A percentile compares a stretch with the other conserved stretches of the same genome.
Conservation (phyloP, 108 stramenopile genomes). For the Aurantiochytrium sp. region DNA sequence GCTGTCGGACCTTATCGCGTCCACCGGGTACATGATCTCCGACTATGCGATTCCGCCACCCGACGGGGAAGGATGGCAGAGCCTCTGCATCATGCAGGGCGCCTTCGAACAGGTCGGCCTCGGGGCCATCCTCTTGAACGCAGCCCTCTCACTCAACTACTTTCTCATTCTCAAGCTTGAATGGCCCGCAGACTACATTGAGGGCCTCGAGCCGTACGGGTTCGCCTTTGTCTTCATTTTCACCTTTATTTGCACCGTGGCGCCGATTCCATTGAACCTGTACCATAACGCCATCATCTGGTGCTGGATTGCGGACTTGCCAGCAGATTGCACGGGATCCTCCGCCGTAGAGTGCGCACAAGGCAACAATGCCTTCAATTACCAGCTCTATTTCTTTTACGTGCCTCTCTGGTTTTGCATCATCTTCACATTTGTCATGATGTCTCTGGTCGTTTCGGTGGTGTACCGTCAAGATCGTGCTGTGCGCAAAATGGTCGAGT, state of each 20-base stretch:
- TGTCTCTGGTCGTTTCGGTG: constrained; percentile 4
- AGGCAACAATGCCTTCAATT: constrained; percentile 13
- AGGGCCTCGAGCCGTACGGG: not conserved
- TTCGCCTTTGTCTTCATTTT: not conserved
- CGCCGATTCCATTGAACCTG: not conserved
- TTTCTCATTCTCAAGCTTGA: not conserved
- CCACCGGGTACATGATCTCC: not conserved
- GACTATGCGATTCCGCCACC: not conserved
- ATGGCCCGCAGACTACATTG: not conserved
- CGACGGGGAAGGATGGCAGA: not conserved
- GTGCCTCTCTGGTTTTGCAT: constrained; percentile 43
- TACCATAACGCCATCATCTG: constrained; percentile 29
- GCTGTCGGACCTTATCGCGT: not conserved
- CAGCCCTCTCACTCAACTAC: not conserved
- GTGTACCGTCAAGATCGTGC: constrained; percentile 19
- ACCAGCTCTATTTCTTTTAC: constrained; percentile 40
- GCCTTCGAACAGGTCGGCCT: not conserved
- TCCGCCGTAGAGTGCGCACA: not conserved
- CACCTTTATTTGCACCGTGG: not conserved
- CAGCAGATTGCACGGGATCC: constrained; percentile 15
- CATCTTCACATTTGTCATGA: not conserved
- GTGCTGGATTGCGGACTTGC: constrained; percentile 56
- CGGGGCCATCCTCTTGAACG: not conserved
- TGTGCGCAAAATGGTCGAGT: constrained; percentile 6
- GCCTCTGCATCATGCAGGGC: not conserved